Evolutionary conservation across 202 grass and related monocot species (phyloP).

Genomic region (Schoenoplectus tabernaemontani): DNA sequence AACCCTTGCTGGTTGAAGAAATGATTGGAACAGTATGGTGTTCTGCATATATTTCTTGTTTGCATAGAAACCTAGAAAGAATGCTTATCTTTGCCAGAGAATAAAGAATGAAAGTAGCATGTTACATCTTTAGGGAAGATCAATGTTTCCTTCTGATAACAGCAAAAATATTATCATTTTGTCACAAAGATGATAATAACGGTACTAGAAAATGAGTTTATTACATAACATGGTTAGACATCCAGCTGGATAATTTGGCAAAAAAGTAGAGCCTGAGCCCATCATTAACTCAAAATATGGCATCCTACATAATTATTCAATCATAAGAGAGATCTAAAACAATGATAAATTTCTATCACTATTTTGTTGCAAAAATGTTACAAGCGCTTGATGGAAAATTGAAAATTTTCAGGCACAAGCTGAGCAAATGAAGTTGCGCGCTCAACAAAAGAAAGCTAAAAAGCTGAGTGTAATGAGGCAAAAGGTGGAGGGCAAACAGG

Average conservation of each 20-base stretch:
- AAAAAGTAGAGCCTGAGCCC: no score
- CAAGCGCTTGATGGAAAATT: background rate
- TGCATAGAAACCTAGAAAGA: background rate
- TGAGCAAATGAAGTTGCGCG: constrained; percentile 51
- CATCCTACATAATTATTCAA: background rate
- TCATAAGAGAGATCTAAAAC: background rate
- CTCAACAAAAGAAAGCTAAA: constrained; percentile 45
- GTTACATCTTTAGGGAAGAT: background rate
- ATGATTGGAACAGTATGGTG: no score
- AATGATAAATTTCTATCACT: background rate
- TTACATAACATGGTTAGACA: background rate
- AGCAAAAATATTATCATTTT: no score
- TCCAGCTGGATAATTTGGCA: background rate
- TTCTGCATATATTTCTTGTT: background rate
- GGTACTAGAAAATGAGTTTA: background rate
- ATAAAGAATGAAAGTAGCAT: background rate
- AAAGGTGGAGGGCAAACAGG: constrained; percentile 56
- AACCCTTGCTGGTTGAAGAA: background rate
- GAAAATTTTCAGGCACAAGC: constrained; percentile 47
- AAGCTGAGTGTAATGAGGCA: constrained; percentile 33
- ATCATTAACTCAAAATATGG: no score
- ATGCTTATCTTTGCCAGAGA: background rate
- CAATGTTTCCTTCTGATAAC: no score
- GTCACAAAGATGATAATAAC: background rate
- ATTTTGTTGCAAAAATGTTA: background rate